A percentile compares a stretch with the other conserved stretches of the same genome.
phyloP scores from a whole-genome alignment of 2,329 filamentous ascomycete species.

The Aureobasidium lini region DNA sequence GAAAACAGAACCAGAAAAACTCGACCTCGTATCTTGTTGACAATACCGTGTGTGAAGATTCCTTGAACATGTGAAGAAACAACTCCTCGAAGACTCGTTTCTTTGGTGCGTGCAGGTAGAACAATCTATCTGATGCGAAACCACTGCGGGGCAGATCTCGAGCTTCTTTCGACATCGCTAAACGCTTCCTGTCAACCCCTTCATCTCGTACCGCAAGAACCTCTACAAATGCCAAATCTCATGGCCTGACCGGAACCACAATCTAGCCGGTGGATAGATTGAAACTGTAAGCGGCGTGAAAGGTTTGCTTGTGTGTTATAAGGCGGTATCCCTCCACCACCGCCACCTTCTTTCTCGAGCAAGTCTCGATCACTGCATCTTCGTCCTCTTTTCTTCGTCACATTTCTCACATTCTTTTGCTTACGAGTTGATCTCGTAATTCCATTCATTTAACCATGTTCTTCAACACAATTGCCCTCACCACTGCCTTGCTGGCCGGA shows the following conservation, averaged over 20 bases:
- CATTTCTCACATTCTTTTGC: background rate
- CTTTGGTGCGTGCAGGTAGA: background rate
- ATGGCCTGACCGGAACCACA: background rate
- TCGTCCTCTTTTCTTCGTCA: background rate
- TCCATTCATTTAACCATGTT: background rate
- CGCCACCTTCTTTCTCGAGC: background rate
- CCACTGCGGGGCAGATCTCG: background rate
- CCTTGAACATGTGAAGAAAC: too few species aligned
- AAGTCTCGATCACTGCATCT: background rate
- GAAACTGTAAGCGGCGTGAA: background rate
- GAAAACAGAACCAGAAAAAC: too few species aligned
- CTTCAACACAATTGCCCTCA: conserved; percentile 12
- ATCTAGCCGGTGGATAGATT: conserved; percentile 1
- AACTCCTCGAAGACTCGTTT: too few species aligned
- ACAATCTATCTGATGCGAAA: conserved; percentile 6
- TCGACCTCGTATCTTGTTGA: too few species aligned
- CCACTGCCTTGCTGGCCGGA: conserved; percentile 19
- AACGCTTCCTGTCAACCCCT: background rate
- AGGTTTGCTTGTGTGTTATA: background rate
- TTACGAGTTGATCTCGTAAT: conserved; percentile 11
- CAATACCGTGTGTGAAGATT: too few species aligned
- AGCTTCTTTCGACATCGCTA: conserved; percentile 6
- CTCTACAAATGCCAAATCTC: background rate
- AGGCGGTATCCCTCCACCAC: background rate
- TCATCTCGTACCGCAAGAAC: background rate